phyloP scores from a whole-genome alignment of 2,329 filamentous ascomycete genomes.

The Neonectria neomacrospora region DNA sequence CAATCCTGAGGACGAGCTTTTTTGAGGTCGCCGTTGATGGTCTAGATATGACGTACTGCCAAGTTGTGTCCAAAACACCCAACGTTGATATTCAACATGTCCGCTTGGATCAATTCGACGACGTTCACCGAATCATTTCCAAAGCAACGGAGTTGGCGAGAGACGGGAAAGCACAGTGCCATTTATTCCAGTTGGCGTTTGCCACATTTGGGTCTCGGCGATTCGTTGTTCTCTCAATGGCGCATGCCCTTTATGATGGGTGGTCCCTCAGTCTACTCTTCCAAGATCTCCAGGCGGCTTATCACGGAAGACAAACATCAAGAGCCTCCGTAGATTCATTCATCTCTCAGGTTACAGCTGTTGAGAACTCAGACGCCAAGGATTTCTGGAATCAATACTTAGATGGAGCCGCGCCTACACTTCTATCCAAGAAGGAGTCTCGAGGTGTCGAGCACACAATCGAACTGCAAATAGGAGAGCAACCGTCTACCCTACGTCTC shows the following conservation, averaged over 20 bases:
- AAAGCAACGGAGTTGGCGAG: slow-evolving; percentile 53
- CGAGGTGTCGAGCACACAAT: background rate
- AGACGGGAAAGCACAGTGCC: slow-evolving; percentile 47
- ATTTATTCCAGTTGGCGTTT: slow-evolving; percentile 63
- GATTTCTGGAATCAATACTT: slow-evolving; percentile 80
- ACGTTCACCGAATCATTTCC: slow-evolving; percentile 51
- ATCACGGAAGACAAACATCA: slow-evolving; percentile 56
- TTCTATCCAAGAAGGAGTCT: slow-evolving; percentile 38
- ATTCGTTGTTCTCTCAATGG: slow-evolving; percentile 74
- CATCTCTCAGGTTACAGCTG: slow-evolving; percentile 51
- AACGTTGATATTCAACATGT: slow-evolving; percentile 36
- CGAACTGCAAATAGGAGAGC: slow-evolving; percentile 32
- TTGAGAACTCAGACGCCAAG: slow-evolving; percentile 34
- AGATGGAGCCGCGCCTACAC: slow-evolving; percentile 57
- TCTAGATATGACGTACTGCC: slow-evolving; percentile 62
- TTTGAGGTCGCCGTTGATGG: slow-evolving; percentile 70
- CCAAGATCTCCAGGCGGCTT: slow-evolving; percentile 74
- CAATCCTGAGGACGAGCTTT: slow-evolving; percentile 83
- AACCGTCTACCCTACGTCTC: slow-evolving; percentile 8
- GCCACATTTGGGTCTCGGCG: slow-evolving; percentile 46
- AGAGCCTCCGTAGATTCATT: slow-evolving; percentile 63
- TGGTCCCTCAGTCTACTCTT: slow-evolving; percentile 83
- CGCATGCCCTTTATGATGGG: slow-evolving; percentile 91
- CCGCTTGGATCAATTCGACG: slow-evolving; percentile 45
- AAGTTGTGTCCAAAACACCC: slow-evolving; percentile 54